Base-by-base conservation (phyloP, 768 basidiomycete genomes). In the Gyrodon lividus region DNA sequence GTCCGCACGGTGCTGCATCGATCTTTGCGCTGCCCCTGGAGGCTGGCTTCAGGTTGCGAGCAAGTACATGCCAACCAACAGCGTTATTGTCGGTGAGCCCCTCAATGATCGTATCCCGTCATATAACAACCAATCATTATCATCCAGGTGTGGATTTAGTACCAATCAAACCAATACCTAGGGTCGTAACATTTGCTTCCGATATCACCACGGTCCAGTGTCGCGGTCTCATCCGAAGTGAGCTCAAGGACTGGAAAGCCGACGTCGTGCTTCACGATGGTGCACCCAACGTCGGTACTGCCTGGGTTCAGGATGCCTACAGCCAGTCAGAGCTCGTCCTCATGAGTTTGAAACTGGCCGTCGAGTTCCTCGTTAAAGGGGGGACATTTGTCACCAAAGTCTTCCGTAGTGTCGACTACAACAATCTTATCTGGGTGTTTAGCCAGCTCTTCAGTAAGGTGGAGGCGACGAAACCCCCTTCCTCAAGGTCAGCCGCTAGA, bases 221-320 rank as follows among this genome's bases (percentile, higher is more conserved):
- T 71, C 87, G 97, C 40, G 84, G 87, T 63, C 81, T 88, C 50
- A 82, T 99, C 51, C 84, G 91, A 50, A 74, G 76, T 20, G 92
- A 97, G 69, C 73, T 98, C 56, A 98, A 98, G 68, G 94, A 98
- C 67, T 99, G 97, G 97, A 96, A 94, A 73, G 97, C 97, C 17
- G 97, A 99, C 65, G 83, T 98, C 47, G 94, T 99, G 13, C 82
- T 99, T 51, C 97, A 99, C 68, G 97, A 99, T 70, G 97, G 97
- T 75, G 97, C 97, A 35, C 97, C 97, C 20, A 99, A 99, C 69
- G 97, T 99, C 69, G 97, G 97, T 76, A 92, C 92, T 10, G 97
- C 97, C 12, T 99, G 97, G 97, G 83, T 98, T 58, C 97, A 98
- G 69, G 97, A 99, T 72, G 97, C 97, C 0, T 99, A 94, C 75